A percentile compares a stretch with the other conserved stretches of the same genome.
These are phyloP conservation scores for Persicaria maculosa DNA, from an alignment of 148 eudicot genomes.

Conservation along the genomic window DNA sequence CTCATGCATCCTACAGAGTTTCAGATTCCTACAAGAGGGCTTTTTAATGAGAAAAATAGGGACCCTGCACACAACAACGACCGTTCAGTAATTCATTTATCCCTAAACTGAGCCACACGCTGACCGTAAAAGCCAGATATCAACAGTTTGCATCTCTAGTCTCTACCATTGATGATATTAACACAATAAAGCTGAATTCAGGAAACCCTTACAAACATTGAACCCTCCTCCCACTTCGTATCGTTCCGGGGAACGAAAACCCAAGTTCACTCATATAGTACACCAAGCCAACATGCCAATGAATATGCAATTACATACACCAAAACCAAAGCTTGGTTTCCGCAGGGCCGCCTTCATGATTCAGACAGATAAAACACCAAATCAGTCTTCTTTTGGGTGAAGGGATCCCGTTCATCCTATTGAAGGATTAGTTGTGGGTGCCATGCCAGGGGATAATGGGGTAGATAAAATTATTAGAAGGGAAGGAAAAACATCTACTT, in stretches of 20 bases:
- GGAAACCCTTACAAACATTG: slow-evolving; percentile 21
- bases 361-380: slow-evolving; percentile 19
- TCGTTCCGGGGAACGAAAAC: slow-evolving; percentile 25
- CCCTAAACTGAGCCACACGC: background rate
- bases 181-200: slow-evolving; percentile 29
- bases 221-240: slow-evolving; percentile 14
- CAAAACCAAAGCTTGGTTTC: slow-evolving; percentile 16
- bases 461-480: slow-evolving; percentile 2
- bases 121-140: slow-evolving; percentile 5
- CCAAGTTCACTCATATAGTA: slow-evolving; percentile 46
- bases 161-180: slow-evolving; percentile 15
- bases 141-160: slow-evolving; percentile 20
- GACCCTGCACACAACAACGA: background rate
- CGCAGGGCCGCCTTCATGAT: slow-evolving; percentile 34
- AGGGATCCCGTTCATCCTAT: background rate
- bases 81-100: background rate
- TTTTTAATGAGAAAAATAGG: background rate
- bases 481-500: slow-evolving; percentile 1
- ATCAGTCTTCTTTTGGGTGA: background rate
- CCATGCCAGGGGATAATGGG: slow-evolving; percentile 12
- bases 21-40: background rate
- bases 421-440: slow-evolving; percentile 13
- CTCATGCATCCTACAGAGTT: background rate
- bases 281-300: slow-evolving; percentile 31
- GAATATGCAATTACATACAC: slow-evolving; percentile 9